These are phyloP conservation scores for Cercospora brassicicola DNA, from an alignment of 2,329 filamentous ascomycete species.

Conservation along the genomic window DNA sequence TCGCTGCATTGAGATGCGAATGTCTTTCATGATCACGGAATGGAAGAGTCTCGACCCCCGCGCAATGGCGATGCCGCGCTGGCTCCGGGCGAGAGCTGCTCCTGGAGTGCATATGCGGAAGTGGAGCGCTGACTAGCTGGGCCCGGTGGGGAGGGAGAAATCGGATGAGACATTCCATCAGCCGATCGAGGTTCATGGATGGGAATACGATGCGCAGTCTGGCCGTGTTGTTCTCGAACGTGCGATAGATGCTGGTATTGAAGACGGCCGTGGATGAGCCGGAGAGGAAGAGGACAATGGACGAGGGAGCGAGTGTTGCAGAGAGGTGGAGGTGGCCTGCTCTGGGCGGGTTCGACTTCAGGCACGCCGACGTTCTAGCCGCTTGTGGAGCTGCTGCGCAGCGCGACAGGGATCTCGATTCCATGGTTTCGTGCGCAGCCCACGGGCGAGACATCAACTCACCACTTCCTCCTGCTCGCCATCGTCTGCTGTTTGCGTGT, in stretches of 20 bases:
- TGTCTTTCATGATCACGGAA: background rate
- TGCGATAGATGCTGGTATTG: background rate
- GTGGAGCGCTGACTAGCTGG: background rate
- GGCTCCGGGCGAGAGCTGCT: background rate
- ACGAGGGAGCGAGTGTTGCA: background rate
- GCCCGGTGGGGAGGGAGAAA: background rate
- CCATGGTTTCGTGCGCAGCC: background rate
- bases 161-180: slow-evolving; percentile 3
- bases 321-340: background rate
- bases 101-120: slow-evolving; percentile 2
- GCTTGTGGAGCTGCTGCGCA: background rate
- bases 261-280: background rate
- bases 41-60: background rate
- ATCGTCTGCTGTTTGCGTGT: slow-evolving; percentile 7
- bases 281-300: background rate
- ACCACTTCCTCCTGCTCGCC: background rate
- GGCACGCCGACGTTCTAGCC: background rate
- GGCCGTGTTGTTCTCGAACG: background rate
- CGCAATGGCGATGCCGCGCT: background rate
- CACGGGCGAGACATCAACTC: background rate
- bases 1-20: background rate
- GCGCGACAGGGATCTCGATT: background rate
- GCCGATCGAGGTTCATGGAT: background rate
- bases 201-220: background rate
- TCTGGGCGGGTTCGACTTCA: background rate